Conservation (phyloP, 345 rosid species). For the Kernera saxatilis region DNA sequence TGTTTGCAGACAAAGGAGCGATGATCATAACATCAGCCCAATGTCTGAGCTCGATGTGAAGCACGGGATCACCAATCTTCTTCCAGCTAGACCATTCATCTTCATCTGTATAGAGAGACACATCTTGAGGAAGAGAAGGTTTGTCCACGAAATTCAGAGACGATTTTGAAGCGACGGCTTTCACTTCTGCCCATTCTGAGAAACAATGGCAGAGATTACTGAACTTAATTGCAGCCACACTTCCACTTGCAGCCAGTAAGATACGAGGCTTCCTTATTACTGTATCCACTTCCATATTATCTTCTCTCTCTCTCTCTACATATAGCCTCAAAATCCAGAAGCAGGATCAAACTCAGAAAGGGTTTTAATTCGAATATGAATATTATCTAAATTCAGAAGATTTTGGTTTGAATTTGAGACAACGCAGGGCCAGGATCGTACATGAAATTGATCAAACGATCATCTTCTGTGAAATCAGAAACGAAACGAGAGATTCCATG, state of each 20-base stretch:
- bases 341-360: too few species aligned
- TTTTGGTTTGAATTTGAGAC: not conserved
- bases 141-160: slow-evolving; percentile 67
- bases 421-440: not conserved
- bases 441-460: not conserved
- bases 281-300: slow-evolving; percentile 12
- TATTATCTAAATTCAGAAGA: too few species aligned
- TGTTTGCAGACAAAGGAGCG: slow-evolving; percentile 80
- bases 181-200: slow-evolving; percentile 76
- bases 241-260: slow-evolving; percentile 74
- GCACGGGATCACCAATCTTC: slow-evolving; percentile 65
- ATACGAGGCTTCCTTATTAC: slow-evolving; percentile 46
- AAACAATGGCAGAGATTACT: slow-evolving; percentile 68
- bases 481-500: not conserved
- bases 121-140: slow-evolving; percentile 54
- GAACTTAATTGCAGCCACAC: slow-evolving; percentile 78
- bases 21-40: slow-evolving; percentile 91
- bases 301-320: slow-evolving; percentile 24
- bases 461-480: not conserved
- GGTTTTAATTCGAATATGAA: too few species aligned
- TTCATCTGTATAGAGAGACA: slow-evolving; percentile 59
- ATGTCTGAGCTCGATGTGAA: slow-evolving; percentile 69
- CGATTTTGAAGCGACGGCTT: slow-evolving; percentile 60
- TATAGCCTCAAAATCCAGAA: not conserved
- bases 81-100: slow-evolving; percentile 80